phyloP scores from a whole-genome alignment of 2,329 filamentous ascomycete genomes.

The Aplosporella prunicola region DNA sequence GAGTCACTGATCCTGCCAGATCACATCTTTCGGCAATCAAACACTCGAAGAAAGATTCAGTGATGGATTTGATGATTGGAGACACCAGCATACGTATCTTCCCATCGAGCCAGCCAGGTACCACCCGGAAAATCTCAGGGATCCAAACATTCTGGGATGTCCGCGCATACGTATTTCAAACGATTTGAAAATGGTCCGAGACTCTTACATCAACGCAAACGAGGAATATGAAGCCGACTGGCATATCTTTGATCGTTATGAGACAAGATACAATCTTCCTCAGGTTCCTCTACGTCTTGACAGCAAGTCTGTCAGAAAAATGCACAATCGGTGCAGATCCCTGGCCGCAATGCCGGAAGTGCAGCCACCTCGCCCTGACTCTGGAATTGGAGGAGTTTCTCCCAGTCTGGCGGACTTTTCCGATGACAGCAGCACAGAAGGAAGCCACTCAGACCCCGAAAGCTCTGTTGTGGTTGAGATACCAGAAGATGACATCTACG shows the following conservation, averaged over 20 bases:
- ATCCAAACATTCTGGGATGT: neutral
- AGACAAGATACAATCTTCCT: too few relatives aligned
- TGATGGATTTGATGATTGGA: constrained; percentile 17
- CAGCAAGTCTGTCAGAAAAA: neutral
- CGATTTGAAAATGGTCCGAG: constrained; percentile 19
- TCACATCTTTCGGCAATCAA: constrained; percentile 27
- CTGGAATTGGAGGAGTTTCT: too few relatives aligned
- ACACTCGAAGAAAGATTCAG: constrained; percentile 23
- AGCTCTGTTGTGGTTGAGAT: too few relatives aligned
- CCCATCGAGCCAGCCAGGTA: constrained; percentile 23
- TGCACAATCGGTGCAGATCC: neutral
- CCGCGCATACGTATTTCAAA: constrained; percentile 13
- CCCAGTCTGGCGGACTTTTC: neutral
- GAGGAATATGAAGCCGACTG: constrained; percentile 26
- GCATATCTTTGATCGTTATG: constrained; percentile 14
- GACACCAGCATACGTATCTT: constrained; percentile 24
- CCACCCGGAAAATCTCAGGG: constrained; percentile 23
- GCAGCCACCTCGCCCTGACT: neutral
- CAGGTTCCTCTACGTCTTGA: neutral
- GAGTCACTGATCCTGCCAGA: constrained; percentile 15
- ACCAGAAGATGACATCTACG: too few relatives aligned
- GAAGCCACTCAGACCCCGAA: too few relatives aligned
- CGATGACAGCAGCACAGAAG: neutral
- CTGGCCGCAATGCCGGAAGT: neutral
- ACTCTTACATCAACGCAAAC: constrained; percentile 26